Evolutionary conservation across 192 early-diverging fungal genomes (phyloP), one percentile per base, ranked within the genome.

Genomic region (Backusella morwellensis): DNA sequence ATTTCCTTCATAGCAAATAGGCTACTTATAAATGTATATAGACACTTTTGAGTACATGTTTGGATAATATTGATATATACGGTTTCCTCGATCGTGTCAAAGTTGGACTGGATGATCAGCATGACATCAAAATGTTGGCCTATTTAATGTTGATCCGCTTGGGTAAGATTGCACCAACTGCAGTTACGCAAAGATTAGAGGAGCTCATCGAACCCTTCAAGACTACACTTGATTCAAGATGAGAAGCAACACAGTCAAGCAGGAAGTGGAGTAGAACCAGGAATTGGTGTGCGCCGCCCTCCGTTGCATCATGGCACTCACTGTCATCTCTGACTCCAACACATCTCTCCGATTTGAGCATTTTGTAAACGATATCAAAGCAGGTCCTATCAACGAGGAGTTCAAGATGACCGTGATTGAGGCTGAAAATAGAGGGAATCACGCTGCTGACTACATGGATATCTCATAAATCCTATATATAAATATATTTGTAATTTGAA

Each of bases 201-300:
- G 91, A 91, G 17, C 85, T 89, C 67, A 89, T 93, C 1, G 86
- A 87, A 23, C 88, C 92, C 26, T 84, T 95, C 74, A 87, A 90
- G 41, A 78, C 84, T 21, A 93, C 92, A 3, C 74, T 95, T 38
- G 79, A 85, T 67, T 86, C 69, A 88, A 93, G 66, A 82, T 92
- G 23, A 94, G 94, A 83, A 85, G 86, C n/a, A 95, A 91, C 66
- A 94, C 95, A 12, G 95, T 98, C 69, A 96, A 96, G 83, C 95
- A 97, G 75, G 97, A 99, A 79, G 85, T 96, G 29, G 97, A 98
- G 66, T 95, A 95, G 85, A 90, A 95, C 74, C 86, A 93, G 71
- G 93, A 95, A 74, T 80, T 96, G 59, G 87, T 95, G 14, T 85
- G 91, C 38, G 89, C 89, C 36, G 90, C 92, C 1, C 80, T 95